These are phyloP conservation scores for Sanghuangporus baumii DNA, from an alignment of 1,284 basidiomycete species.

Conservation along the genomic window DNA sequence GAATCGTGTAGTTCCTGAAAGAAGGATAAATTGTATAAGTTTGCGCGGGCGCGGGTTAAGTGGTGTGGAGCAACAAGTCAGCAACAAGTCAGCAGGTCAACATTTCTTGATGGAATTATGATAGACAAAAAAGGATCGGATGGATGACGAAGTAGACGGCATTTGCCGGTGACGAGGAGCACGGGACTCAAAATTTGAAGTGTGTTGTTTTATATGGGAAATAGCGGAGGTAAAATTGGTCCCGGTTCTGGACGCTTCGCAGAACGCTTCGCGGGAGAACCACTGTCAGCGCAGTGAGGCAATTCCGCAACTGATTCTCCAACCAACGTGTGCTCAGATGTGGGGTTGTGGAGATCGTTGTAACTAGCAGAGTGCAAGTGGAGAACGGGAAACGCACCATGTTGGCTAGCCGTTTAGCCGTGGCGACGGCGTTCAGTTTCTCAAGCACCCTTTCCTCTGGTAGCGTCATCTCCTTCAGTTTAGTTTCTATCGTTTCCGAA, in stretches of 20 bases:
- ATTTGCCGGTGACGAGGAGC: background rate
- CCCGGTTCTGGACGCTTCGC: background rate
- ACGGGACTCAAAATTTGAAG: background rate
- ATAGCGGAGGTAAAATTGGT: no score
- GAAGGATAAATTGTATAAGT: background rate
- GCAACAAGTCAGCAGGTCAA: constrained; percentile 3
- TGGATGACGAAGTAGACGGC: background rate
- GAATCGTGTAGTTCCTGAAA: constrained; percentile 85
- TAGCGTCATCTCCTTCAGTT: constrained; percentile 66
- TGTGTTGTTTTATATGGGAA: no score
- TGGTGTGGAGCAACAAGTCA: background rate
- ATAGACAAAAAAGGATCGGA: background rate
- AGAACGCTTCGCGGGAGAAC: background rate
- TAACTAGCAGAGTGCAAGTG: background rate
- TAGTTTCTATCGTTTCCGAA: constrained; percentile 50
- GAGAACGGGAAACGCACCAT: constrained; percentile 55
- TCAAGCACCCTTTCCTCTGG: constrained; percentile 84
- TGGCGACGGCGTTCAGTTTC: constrained; percentile 82
- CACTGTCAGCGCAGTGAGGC: background rate
- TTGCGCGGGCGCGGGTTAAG: background rate
- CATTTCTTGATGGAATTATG: background rate
- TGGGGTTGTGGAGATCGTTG: background rate
- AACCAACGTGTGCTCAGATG: background rate
- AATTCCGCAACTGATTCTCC: background rate
- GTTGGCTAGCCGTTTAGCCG: constrained; percentile 88